Evolutionary conservation across 106 monocot genomes (phyloP).

Genomic region (Agapanthus africanus): DNA sequence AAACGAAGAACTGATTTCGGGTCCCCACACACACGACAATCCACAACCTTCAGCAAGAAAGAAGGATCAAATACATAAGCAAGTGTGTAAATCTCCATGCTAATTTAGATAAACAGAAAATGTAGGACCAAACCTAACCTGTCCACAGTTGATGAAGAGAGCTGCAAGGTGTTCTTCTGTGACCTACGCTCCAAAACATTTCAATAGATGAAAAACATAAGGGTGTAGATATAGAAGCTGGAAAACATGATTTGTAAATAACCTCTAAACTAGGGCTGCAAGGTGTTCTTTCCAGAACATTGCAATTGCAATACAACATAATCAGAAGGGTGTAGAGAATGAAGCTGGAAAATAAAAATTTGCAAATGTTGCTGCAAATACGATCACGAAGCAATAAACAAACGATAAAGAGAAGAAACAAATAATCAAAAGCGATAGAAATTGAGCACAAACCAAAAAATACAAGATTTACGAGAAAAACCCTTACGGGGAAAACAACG

Average conservation of each 20-base stretch:
- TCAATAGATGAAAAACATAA: not conserved
- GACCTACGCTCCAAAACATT: constrained; percentile 12
- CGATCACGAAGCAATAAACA: too few relatives aligned
- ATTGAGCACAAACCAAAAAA: too few relatives aligned
- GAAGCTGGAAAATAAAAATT: too few relatives aligned
- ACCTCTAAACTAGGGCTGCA: not conserved
- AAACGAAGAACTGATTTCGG: constrained; percentile 50
- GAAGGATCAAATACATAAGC: not conserved
- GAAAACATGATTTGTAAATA: not conserved
- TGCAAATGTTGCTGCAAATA: too few relatives aligned
- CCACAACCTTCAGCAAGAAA: constrained; percentile 21
- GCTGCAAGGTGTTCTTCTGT: constrained; percentile 50
- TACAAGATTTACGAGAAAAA: too few relatives aligned
- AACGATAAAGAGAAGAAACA: too few relatives aligned
- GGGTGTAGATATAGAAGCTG: not conserved
- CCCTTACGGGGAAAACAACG: too few relatives aligned
- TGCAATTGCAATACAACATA: too few relatives aligned
- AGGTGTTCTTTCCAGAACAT: too few relatives aligned
- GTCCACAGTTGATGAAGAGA: constrained; percentile 36
- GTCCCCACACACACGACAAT: constrained; percentile 47
- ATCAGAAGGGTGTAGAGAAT: too few relatives aligned
- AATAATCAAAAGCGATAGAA: too few relatives aligned
- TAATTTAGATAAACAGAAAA: not conserved
- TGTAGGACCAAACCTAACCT: constrained; percentile 12
- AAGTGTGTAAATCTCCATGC: not conserved